Percentiles rank a stretch among this genome's conserved stretches.
Conservation (phyloP, 73 alveolate species). For the Durusdinium trenchii region DNA sequence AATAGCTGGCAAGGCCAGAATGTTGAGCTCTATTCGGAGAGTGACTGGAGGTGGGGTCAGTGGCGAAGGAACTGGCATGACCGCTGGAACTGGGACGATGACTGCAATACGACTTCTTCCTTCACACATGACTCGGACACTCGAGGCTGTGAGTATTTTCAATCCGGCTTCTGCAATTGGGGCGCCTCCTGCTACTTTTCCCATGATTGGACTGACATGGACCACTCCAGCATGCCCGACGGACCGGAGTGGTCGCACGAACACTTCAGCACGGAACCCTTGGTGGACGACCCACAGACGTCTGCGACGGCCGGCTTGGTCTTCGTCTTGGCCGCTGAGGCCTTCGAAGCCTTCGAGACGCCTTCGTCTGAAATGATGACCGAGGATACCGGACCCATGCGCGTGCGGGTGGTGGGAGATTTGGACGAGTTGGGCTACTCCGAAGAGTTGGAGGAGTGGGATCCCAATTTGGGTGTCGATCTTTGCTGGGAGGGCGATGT, state of each 20-base stretch:
- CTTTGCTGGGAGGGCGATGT: conserved; percentile 55
- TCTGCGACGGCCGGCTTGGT: conserved; percentile 13
- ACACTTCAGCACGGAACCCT: too few relatives aligned
- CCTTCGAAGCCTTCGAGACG: neutral
- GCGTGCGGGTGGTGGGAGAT: conserved; percentile 68
- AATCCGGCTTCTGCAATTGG: conserved; percentile 17
- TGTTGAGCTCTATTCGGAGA: neutral
- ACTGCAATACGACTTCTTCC: neutral
- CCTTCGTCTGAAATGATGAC: neutral
- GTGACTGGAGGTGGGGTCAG: neutral
- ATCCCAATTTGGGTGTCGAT: conserved; percentile 58
- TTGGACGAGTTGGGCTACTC: conserved; percentile 29
- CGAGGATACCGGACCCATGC: conserved; percentile 81
- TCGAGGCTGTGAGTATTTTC: neutral
- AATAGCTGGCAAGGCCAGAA: neutral
- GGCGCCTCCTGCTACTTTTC: conserved; percentile 46
- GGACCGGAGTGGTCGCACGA: neutral
- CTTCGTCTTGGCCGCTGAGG: neutral
- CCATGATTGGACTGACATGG: neutral
- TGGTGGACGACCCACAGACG: too few relatives aligned
- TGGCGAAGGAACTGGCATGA: neutral
- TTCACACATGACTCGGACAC: neutral
- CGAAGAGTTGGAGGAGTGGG: conserved; percentile 30
- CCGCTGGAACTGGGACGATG: neutral
- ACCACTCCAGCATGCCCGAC: neutral